Conservation (phyloP, 2,329 filamentous ascomycete species). For the Cercospora citrullina region DNA sequence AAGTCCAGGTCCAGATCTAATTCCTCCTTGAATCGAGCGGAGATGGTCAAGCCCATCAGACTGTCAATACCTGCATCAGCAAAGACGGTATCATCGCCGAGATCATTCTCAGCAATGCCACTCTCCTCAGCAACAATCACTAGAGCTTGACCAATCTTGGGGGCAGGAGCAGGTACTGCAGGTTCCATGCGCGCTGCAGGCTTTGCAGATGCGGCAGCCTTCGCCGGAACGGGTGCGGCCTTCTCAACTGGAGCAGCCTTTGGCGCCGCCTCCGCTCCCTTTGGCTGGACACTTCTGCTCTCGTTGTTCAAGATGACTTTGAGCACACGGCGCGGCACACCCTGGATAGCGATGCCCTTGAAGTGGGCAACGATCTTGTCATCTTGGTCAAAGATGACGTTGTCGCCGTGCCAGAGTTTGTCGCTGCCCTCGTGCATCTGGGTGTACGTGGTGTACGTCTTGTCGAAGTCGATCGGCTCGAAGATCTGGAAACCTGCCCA, state of each 20-base stretch:
- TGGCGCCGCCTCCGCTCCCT: not conserved
- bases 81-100: constrained; percentile 35
- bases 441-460: constrained; percentile 37
- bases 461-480: constrained; percentile 31
- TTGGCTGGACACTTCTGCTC: constrained; percentile 5
- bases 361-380: not conserved
- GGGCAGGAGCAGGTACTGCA: not conserved
- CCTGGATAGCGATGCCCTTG: not conserved
- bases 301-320: constrained; percentile 6
- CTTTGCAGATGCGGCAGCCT: not conserved
- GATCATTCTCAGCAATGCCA: constrained; percentile 22
- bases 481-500: constrained; percentile 35
- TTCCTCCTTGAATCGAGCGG: not conserved
- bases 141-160: constrained; percentile 25
- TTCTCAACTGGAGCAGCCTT: not conserved
- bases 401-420: constrained; percentile 11
- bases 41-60: not conserved
- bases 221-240: not conserved
- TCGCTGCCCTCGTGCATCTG: constrained; percentile 30
- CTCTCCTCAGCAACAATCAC: constrained; percentile 37
- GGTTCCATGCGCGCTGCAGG: not conserved
- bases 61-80: constrained; percentile 39
- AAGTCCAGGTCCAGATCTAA: not conserved
- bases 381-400: not conserved
- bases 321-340: not conserved